These are phyloP conservation scores for Aspergillus neotritici DNA, from an alignment of 2,329 filamentous ascomycete genomes.

Conservation along the genomic window DNA sequence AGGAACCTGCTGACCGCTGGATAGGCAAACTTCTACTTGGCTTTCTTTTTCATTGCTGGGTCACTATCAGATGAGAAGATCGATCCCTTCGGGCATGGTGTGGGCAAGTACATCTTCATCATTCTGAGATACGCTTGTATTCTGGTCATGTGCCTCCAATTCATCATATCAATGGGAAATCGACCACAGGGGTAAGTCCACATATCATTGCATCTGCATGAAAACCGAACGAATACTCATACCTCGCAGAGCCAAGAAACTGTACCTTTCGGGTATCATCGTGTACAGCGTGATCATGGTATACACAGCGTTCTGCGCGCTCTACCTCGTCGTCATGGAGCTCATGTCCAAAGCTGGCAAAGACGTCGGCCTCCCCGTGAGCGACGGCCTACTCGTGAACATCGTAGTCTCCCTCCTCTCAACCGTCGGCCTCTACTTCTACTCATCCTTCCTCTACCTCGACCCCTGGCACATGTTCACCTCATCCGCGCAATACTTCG, in stretches of 20 bases:
- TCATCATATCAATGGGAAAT: conserved; percentile 94
- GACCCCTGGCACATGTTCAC: conserved; percentile 99
- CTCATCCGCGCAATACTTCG: conserved; percentile 82
- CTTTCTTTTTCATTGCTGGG: conserved; percentile 96
- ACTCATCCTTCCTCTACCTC: conserved; percentile 93
- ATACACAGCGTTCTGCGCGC: conserved; percentile 82
- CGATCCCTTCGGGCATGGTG: conserved; percentile 86
- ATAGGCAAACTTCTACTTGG: conserved; percentile 92
- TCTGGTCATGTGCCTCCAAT: conserved; percentile 86
- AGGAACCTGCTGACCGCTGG: conserved; percentile 10
- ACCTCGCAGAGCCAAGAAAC: conserved; percentile 60
- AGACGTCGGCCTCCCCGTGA: conserved; percentile 52
- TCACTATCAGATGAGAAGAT: conserved; percentile 71
- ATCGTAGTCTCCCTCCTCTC: conserved; percentile 84
- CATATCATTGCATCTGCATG: background rate
- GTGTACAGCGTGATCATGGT: conserved; percentile 92
- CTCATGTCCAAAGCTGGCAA: conserved; percentile 50
- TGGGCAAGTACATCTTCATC: conserved; percentile 79
- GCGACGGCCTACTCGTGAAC: conserved; percentile 90
- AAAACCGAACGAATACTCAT: conserved; percentile 6
- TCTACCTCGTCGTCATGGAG: conserved; percentile 86
- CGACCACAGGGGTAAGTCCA: conserved; percentile 71
- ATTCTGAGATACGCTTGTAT: conserved; percentile 80
- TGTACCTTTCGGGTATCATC: conserved; percentile 83
- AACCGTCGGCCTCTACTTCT: conserved; percentile 87